Evolutionary conservation across 139 green algal genomes (phyloP), one percentile per base, ranked within the genome.

Genomic region (Coccomyxa sp.): DNA sequence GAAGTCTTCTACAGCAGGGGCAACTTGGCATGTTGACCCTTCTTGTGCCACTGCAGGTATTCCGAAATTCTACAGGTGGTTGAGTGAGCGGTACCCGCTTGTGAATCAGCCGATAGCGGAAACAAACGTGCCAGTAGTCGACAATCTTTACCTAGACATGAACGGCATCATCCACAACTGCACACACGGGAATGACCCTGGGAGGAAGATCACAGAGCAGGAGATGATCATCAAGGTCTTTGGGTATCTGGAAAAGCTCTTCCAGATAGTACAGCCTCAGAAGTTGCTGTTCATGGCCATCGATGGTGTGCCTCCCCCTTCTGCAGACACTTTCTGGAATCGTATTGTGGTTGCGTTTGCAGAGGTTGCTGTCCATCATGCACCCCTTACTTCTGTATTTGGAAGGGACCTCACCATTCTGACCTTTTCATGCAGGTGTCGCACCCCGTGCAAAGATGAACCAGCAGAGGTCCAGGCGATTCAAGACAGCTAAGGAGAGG

Each of bases 141-240:
- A 98, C 86, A 97, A 97, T 80, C 58, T 98, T 36, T 98, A 97
- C 80, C 80, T 98, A 37, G 94, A 98, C 87, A 97, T 98, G 94
- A 98, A 98, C 74, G 93, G 94, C 35, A 96, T 98, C 83, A 96
- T 98, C 41, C 95, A 98, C 83, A 97, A 97, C 82, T 97, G 93
- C 85, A 97, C 94, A 8, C 95, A 98, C 76, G 94, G 91, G 31
- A 97, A 97, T 68, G 88, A 94, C 39, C 84, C 84, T 4, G 91
- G 86, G 34, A 83, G 89, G 35, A 88, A 86, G 58, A 77, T 96
- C 34, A 96, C 88, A 2, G 94, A 98, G 84, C 91, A 93, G 38
- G 91, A 96, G 68, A 98, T 98, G 93, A 87, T 98, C 22, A n/a
- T 93, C 5, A 86, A 88, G 35, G 92, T 97, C 9, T 97, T 98